Evolutionary conservation across 495 filamentous ascomycete genomes (phyloP).

Genomic region (Cudoniella acicularis): DNA sequence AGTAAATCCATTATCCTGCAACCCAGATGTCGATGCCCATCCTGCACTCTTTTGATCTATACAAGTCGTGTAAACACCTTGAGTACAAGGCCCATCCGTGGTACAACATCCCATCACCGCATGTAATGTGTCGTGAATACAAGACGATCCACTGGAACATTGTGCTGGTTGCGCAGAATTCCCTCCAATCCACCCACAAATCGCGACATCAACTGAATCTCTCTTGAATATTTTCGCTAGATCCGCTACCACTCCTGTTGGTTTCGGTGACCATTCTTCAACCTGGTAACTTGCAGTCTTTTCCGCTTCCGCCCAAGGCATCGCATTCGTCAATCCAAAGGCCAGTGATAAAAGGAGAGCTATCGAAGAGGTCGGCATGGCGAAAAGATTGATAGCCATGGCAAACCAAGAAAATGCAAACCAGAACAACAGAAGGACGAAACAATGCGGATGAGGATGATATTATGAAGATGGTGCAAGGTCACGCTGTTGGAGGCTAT

Average conservation of each 20-base stretch:
- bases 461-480: not conserved
- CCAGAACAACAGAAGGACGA: not conserved
- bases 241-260: constrained; percentile 15
- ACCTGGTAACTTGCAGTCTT: constrained; percentile 18
- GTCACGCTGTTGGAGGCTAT: not conserved
- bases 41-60: constrained; percentile 17
- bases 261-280: constrained; percentile 21
- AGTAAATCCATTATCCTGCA: constrained; percentile 19
- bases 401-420: constrained; percentile 4
- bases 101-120: constrained; percentile 23
- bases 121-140: constrained; percentile 25
- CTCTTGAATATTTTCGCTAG: constrained; percentile 22
- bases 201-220: constrained; percentile 13
- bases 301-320: constrained; percentile 17
- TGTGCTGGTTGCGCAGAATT: constrained; percentile 3
- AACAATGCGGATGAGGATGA: not conserved
- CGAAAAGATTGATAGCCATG: constrained; percentile 24
- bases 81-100: constrained; percentile 23
- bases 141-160: constrained; percentile 22
- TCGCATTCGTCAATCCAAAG: constrained; percentile 11
- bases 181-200: constrained; percentile 27
- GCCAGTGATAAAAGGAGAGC: constrained; percentile 19
- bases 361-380: constrained; percentile 22
- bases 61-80: constrained; percentile 25
- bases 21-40: constrained; percentile 11